Evolutionary conservation across 192 early-diverging fungal genomes (phyloP).

Genomic region (Podila epicladia): DNA sequence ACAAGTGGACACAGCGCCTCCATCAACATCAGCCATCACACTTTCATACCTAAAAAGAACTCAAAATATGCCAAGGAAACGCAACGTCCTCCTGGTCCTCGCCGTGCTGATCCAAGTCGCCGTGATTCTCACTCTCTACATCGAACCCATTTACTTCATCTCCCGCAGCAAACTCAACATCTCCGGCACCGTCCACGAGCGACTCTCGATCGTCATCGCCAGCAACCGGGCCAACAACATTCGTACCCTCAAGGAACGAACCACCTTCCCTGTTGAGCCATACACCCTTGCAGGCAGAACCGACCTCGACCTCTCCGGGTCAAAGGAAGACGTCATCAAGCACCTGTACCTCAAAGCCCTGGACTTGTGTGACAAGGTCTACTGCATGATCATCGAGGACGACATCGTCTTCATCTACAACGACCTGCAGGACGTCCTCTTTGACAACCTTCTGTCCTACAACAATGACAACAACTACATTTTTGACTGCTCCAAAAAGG

Average conservation of each 20-base stretch:
- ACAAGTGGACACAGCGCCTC: no score
- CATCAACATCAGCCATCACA: background rate
- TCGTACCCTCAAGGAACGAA: background rate
- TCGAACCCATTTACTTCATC: conserved; percentile 4
- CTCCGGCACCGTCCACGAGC: conserved; percentile 4
- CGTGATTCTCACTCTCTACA: conserved; percentile 13
- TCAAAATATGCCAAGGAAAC: background rate
- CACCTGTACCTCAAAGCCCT: conserved; percentile 3
- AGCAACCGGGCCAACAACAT: conserved; percentile 11
- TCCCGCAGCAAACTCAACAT: conserved; percentile 13
- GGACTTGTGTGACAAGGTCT: conserved; percentile 16
- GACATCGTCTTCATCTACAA: conserved; percentile 21
- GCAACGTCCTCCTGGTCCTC: background rate
- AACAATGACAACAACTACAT: conserved; percentile 29
- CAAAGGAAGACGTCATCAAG: conserved; percentile 5
- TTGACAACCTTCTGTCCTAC: conserved; percentile 18
- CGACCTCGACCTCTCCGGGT: conserved; percentile 5
- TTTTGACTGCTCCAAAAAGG: conserved; percentile 24
- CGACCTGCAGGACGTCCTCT: conserved; percentile 14
- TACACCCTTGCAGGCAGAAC: background rate
- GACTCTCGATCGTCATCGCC: conserved; percentile 9
- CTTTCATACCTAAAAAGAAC: background rate
- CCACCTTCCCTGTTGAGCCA: conserved; percentile 7
- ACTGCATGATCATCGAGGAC: conserved; percentile 15
- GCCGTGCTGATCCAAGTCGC: conserved; percentile 1